A percentile compares a stretch with the other conserved stretches of the same genome.
These are phyloP conservation scores for Actinomortierella wolfii DNA, from an alignment of 371 early-diverging fungal species.

Conservation along the genomic window DNA sequence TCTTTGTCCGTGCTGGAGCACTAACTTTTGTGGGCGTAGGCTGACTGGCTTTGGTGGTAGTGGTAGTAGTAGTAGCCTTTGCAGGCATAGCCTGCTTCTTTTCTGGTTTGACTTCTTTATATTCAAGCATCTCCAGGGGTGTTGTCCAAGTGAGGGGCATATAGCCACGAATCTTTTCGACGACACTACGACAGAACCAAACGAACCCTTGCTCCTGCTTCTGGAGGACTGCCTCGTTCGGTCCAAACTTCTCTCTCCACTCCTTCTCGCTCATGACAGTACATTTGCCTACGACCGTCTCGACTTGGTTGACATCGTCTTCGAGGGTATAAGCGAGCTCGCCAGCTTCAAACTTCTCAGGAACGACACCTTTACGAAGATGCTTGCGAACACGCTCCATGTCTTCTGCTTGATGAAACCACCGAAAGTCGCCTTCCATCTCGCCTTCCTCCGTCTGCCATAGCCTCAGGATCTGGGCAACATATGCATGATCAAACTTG, in stretches of 20 bases:
- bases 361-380: constrained; percentile 29
- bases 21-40: neutral
- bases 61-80: neutral
- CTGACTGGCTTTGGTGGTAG: neutral
- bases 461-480: constrained; percentile 49
- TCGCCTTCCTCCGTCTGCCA: constrained; percentile 55
- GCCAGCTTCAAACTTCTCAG: constrained; percentile 23
- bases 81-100: constrained; percentile 12
- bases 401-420: constrained; percentile 50
- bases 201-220: constrained; percentile 2
- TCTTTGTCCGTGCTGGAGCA: neutral
- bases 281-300: constrained; percentile 46
- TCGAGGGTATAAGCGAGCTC: constrained; percentile 53
- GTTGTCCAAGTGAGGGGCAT: constrained; percentile 31
- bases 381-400: constrained; percentile 21
- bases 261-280: constrained; percentile 35
- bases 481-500: constrained; percentile 41
- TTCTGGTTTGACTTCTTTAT: constrained; percentile 24
- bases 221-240: neutral
- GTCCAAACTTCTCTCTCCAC: constrained; percentile 15
- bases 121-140: constrained; percentile 48
- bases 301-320: constrained; percentile 50
- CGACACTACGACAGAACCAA: constrained; percentile 44
- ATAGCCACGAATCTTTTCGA: constrained; percentile 47
- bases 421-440: constrained; percentile 49